phyloP scores from a whole-genome alignment of 305 asterid species.

The Caryopteris hybrid region DNA sequence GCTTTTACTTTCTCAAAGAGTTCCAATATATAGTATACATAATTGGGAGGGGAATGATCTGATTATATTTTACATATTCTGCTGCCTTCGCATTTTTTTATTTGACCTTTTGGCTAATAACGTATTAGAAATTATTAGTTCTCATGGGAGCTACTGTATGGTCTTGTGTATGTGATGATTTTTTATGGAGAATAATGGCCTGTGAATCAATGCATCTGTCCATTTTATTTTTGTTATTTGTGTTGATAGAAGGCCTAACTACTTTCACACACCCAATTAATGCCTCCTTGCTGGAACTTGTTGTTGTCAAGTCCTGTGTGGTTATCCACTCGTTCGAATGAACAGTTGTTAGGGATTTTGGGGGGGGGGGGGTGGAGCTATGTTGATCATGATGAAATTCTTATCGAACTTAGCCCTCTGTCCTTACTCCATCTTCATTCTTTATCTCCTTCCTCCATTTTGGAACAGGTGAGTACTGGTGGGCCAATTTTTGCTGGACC shows the following conservation, averaged over 20 bases:
- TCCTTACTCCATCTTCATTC: not conserved
- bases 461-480: constrained; percentile 56
- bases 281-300: not conserved
- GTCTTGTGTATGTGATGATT: too few species aligned
- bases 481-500: constrained; percentile 96
- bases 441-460: not conserved
- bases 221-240: too few species aligned
- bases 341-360: too few species aligned
- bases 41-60: too few species aligned
- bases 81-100: too few species aligned
- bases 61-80: too few species aligned
- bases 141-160: too few species aligned
- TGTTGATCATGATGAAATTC: constrained; percentile 3
- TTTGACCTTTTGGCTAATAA: too few species aligned
- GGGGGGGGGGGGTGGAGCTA: not conserved
- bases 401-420: not conserved
- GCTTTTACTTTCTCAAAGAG: not conserved
- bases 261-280: not conserved
- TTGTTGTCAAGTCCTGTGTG: not conserved
- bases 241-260: not conserved
- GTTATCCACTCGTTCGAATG: not conserved
- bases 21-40: not conserved
- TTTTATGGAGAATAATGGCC: too few species aligned
- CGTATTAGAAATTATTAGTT: too few species aligned
- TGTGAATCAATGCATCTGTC: too few species aligned